Evolutionary conservation across 331 rosid species (phyloP), one percentile per base, ranked within the genome.

Genomic region (Quercus lobata): DNA sequence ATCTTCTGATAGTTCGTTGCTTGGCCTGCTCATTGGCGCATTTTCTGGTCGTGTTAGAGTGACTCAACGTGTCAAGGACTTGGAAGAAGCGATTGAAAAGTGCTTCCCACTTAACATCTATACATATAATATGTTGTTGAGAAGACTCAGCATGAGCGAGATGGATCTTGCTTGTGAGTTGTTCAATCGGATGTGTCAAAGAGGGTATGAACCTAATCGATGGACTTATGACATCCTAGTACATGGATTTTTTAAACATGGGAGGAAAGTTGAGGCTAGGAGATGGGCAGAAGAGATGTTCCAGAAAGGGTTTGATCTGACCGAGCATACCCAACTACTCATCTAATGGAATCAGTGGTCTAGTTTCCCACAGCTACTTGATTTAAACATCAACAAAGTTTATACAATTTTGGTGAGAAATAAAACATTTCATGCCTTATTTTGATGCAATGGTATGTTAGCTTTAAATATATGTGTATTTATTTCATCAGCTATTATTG

Each of bases 61-160:
- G 78, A 69, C 69, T 44, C 76, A 80, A 77, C 19, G 70, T 78
- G 54, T 80, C 34, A 84, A 77, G 53, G 84, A 84, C 76, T 73
- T 90, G 82, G 97, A 92, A 84, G 86, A 83, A 72, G 83, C 74
- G 32, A 87, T 92, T 77, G 88, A 75, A 54, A 82, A 73, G 83
- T 95, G 96, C 89, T 95, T 95, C 87, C 91, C 93, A 17, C 84
- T 76, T 65, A 81, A 92, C 58, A 27, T 71, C 72, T 86, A 72
- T 90, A 90, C 98, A 55, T 91, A 92, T 84, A 91, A 91, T 79
- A 19, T 92, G 81, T 86, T 95, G 85, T 81, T 92, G 79, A 82
- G 84, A 84, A 89, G 85, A 79, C 78, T 54, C 68, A 25, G 86
- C 81, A 41, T 7, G 71, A 65, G 15, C 56, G 89, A 86, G 24